A percentile compares a stretch with the other conserved stretches of the same genome.
These are phyloP conservation scores for Aspergillus olivimuriae DNA, from an alignment of 495 filamentous ascomycete genomes.

Conservation along the genomic window DNA sequence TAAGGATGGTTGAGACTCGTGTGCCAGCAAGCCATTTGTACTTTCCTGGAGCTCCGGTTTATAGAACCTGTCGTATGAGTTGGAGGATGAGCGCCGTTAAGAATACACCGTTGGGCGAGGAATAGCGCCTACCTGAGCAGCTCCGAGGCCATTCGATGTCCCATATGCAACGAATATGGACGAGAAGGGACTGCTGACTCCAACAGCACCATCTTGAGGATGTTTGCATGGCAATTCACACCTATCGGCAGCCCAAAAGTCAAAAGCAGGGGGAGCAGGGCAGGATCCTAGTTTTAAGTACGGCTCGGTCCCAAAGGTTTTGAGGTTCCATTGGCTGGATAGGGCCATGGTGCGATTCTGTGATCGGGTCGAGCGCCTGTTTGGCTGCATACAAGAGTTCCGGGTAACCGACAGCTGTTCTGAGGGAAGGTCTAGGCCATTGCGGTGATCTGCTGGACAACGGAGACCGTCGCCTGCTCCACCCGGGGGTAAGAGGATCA, in stretches of 20 bases:
- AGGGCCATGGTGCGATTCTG: no score
- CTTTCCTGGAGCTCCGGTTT: background rate
- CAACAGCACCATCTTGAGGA: conserved; percentile 10
- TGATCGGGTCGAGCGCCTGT: no score
- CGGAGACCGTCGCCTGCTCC: background rate
- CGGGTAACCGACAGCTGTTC: background rate
- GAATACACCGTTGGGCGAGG: background rate
- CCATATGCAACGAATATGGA: background rate
- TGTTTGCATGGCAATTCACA: conserved; percentile 8
- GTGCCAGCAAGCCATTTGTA: background rate
- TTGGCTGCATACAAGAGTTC: no score
- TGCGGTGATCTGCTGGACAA: background rate
- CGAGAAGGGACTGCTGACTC: conserved; percentile 5
- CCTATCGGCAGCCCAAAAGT: background rate
- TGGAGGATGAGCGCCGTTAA: no score
- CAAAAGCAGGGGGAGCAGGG: background rate
- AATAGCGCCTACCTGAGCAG: conserved; percentile 6
- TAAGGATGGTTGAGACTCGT: background rate
- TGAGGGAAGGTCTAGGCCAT: conserved; percentile 8
- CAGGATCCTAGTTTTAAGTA: background rate
- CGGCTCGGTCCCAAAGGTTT: background rate
- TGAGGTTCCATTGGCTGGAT: background rate
- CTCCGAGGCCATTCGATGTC: conserved; percentile 9
- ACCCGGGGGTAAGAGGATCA: conserved; percentile 7
- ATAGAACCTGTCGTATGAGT: conserved; percentile 4